phyloP scores from a whole-genome alignment of 2,329 filamentous ascomycete genomes.

The Microdochium paspali region DNA sequence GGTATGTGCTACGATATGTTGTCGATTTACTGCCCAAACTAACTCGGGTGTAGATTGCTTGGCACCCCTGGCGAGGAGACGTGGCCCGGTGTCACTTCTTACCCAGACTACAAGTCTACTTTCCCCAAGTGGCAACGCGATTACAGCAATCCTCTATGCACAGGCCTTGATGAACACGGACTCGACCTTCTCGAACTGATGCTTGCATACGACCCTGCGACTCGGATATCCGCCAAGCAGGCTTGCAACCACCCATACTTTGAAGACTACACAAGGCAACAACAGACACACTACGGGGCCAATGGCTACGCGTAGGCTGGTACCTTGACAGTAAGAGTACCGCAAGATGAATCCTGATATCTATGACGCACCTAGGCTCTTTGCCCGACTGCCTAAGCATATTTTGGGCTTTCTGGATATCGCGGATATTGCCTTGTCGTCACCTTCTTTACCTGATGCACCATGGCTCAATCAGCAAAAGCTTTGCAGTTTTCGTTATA shows the following conservation, averaged over 20 bases:
- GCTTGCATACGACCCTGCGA: conserved; percentile 80
- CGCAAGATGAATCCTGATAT: too few species aligned
- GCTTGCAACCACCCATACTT: conserved; percentile 82
- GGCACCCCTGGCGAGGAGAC: conserved; percentile 74
- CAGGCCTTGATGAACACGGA: conserved; percentile 62
- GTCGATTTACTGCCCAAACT: conserved; percentile 3
- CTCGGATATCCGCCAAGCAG: conserved; percentile 82
- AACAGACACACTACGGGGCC: conserved; percentile 6
- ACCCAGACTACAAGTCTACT: conserved; percentile 85
- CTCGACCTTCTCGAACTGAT: conserved; percentile 60
- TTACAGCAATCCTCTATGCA: conserved; percentile 54
- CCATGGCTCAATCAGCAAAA: too few species aligned
- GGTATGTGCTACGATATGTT: conserved; percentile 36
- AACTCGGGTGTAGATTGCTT: conserved; percentile 44
- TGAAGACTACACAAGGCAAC: conserved; percentile 21
- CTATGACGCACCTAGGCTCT: background rate
- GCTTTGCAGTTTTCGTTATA: too few species aligned
- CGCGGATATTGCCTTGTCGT: background rate
- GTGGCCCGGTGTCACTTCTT: conserved; percentile 90
- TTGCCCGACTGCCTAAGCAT: background rate
- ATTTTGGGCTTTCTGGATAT: background rate
- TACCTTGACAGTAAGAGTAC: background rate
- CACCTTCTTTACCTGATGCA: background rate
- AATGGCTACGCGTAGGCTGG: conserved; percentile 12
- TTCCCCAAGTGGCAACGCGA: conserved; percentile 87